phyloP scores from a whole-genome alignment of 371 early-diverging fungal species.

The Funneliformis caledonium region DNA sequence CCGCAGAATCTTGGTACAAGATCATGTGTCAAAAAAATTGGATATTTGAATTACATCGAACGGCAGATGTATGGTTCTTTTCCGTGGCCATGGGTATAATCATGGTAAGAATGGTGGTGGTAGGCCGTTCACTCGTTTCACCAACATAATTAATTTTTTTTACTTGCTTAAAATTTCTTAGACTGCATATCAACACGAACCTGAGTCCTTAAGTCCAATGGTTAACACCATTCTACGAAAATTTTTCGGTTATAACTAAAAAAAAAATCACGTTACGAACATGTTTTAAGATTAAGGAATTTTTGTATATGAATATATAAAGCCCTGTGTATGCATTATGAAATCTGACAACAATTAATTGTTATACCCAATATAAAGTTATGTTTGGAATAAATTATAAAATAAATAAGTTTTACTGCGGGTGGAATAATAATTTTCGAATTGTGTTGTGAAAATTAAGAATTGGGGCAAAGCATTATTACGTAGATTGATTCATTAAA shows the following conservation, averaged over 20 bases:
- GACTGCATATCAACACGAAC: conserved; percentile 39
- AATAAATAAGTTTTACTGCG: no score
- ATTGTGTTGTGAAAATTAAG: no score
- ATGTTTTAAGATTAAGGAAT: no score
- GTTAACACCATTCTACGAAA: conserved; percentile 17
- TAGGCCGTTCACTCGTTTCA: not conserved
- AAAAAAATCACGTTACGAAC: not conserved
- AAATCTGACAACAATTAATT: no score
- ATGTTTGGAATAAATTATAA: no score
- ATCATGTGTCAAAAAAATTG: conserved; percentile 61
- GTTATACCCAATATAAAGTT: no score
- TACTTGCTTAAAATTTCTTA: not conserved
- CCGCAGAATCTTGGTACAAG: conserved; percentile 60
- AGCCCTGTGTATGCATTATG: no score
- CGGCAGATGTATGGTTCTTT: conserved; percentile 39
- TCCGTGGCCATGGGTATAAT: conserved; percentile 35
- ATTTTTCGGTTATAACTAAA: conserved; percentile 29
- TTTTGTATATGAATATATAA: no score
- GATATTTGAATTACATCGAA: conserved; percentile 47
- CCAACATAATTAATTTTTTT: not conserved
- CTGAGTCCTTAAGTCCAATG: conserved; percentile 38
- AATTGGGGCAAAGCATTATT: no score
- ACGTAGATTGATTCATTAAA: no score
- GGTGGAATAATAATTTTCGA: no score
- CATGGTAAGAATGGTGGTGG: conserved; percentile 34